These are phyloP conservation scores for Polyporus arcularius DNA, from an alignment of 768 basidiomycete genomes.

Conservation along the genomic window DNA sequence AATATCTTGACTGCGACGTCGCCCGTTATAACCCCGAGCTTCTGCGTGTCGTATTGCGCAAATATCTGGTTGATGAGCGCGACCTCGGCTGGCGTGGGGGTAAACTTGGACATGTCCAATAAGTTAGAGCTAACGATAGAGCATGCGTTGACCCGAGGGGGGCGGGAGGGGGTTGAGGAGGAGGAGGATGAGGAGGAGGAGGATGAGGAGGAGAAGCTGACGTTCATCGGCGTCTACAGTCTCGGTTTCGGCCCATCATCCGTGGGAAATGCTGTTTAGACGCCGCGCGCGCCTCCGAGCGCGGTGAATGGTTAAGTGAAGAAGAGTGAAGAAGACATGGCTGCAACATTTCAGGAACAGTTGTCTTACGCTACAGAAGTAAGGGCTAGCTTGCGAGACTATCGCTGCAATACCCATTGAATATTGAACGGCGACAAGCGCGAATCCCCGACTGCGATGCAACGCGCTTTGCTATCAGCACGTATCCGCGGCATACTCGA, in stretches of 20 bases:
- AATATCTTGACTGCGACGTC: slow-evolving; percentile 90
- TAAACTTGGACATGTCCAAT: slow-evolving; percentile 45
- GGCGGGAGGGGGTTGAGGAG: too few relatives aligned
- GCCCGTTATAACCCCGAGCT: slow-evolving; percentile 83
- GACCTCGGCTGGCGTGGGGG: slow-evolving; percentile 48
- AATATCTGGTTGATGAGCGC: slow-evolving; percentile 76
- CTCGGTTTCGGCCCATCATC: neutral
- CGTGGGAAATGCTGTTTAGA: slow-evolving; percentile 6
- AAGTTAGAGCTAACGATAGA: neutral
- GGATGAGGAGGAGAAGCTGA: slow-evolving; percentile 7
- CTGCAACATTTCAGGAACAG: too few relatives aligned
- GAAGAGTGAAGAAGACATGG: too few relatives aligned
- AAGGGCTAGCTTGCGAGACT: too few relatives aligned
- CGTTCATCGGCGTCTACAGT: slow-evolving; percentile 13
- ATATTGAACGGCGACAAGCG: too few relatives aligned
- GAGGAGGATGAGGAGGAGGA: slow-evolving; percentile 1
- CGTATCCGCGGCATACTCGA: too few relatives aligned
- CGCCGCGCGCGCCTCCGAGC: too few relatives aligned
- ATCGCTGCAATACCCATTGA: too few relatives aligned
- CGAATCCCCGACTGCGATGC: too few relatives aligned
- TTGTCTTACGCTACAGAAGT: too few relatives aligned
- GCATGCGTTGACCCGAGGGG: slow-evolving; percentile 10
- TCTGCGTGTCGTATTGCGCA: slow-evolving; percentile 69
- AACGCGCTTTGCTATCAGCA: too few relatives aligned
- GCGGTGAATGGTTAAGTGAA: too few relatives aligned